Percentiles rank a stretch among this genome's conserved stretches.
These are phyloP conservation scores for Xylariaceae sp. DNA, from an alignment of 2,329 filamentous ascomycete species.

Conservation along the genomic window DNA sequence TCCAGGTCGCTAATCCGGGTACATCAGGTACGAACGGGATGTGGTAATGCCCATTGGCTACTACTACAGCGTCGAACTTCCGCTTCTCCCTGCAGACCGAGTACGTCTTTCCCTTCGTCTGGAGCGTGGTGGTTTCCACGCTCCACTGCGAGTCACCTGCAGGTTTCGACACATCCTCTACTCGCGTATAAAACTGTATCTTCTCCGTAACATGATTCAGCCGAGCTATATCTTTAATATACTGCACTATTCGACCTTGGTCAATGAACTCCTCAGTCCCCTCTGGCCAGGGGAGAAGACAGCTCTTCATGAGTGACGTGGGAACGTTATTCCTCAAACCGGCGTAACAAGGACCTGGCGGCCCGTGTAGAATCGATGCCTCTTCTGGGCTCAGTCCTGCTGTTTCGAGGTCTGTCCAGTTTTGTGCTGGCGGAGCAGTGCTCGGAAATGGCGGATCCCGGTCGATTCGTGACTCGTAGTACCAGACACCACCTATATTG, in stretches of 20 bases:
- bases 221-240: slow-evolving; percentile 64
- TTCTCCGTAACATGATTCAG: slow-evolving; percentile 55
- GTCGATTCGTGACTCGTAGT: slow-evolving; percentile 61
- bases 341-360: slow-evolving; percentile 62
- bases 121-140: slow-evolving; percentile 55
- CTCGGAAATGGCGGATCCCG: slow-evolving; percentile 40
- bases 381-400: slow-evolving; percentile 33
- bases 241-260: slow-evolving; percentile 61
- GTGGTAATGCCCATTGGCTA: slow-evolving; percentile 71
- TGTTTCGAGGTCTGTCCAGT: slow-evolving; percentile 32
- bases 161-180: slow-evolving; percentile 56
- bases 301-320: slow-evolving; percentile 56
- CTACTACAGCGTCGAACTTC: slow-evolving; percentile 68
- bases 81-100: slow-evolving; percentile 40
- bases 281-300: slow-evolving; percentile 58
- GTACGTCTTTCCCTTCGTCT: slow-evolving; percentile 29
- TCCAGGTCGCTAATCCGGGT: slow-evolving; percentile 63
- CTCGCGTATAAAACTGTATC: slow-evolving; percentile 64
- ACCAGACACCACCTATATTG: slow-evolving; percentile 69
- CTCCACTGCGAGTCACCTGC: slow-evolving; percentile 52
- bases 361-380: slow-evolving; percentile 45
- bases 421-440: slow-evolving; percentile 31
- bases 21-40: slow-evolving; percentile 67
- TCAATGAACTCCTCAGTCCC: slow-evolving; percentile 65
- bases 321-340: slow-evolving; percentile 78